Percentiles rank a stretch among this genome's conserved stretches.
These are phyloP conservation scores for Eugenia klotzschiana DNA, from an alignment of 441 rosid genomes.

Conservation along the genomic window DNA sequence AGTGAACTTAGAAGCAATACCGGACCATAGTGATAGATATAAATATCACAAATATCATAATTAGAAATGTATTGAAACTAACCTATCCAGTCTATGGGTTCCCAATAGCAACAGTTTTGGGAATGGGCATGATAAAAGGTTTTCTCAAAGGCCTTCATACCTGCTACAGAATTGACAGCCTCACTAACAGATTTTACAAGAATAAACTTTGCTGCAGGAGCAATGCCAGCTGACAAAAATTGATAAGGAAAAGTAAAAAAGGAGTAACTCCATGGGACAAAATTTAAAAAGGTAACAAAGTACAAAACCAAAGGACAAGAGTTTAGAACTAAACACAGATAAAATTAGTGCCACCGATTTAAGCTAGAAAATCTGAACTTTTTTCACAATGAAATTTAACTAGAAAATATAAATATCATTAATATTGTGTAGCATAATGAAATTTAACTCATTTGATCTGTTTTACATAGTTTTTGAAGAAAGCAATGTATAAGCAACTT, in stretches of 20 bases:
- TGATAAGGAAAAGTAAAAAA: not conserved
- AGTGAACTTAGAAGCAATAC: not conserved
- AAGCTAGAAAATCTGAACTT: not conserved
- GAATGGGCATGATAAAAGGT: constrained; percentile 54
- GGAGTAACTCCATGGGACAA: not conserved
- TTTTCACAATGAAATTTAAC: not conserved
- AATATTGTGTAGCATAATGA: not conserved
- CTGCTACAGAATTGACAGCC: constrained; percentile 19
- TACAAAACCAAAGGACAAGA: not conserved
- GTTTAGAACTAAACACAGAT: not conserved
- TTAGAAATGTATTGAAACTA: not conserved
- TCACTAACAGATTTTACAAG: not conserved
- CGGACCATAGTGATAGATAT: not conserved
- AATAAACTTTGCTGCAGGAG: not conserved
- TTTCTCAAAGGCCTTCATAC: constrained; percentile 90
- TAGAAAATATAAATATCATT: not conserved
- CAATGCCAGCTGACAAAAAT: not conserved
- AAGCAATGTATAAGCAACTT: not conserved
- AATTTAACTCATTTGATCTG: not conserved
- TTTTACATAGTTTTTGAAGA: not conserved
- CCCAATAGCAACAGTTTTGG: constrained; percentile 82
- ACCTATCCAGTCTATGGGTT: constrained; percentile 80
- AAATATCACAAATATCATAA: not conserved
- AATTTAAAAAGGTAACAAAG: not conserved
- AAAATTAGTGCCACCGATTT: not conserved